These are phyloP conservation scores for Yarrowia yakushimensis DNA, from an alignment of 805 yeast species.

Conservation along the genomic window DNA sequence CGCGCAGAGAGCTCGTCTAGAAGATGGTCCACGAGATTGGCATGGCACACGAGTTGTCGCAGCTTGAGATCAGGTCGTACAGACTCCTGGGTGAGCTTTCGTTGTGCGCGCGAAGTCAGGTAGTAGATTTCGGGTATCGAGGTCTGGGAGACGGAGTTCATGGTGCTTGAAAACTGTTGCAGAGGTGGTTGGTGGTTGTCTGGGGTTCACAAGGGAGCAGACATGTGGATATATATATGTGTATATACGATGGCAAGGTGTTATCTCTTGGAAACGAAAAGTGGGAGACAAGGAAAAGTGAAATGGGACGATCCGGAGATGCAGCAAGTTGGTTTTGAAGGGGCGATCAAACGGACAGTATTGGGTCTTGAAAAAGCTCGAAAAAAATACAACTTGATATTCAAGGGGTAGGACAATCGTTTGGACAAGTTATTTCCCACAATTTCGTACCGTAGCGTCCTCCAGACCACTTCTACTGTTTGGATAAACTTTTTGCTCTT, in stretches of 20 bases:
- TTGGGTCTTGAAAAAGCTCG: too few relatives aligned
- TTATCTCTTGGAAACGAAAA: not conserved
- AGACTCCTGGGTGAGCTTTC: constrained; percentile 61
- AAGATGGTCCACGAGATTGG: constrained; percentile 62
- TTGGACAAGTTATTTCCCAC: too few relatives aligned
- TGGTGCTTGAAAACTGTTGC: not conserved
- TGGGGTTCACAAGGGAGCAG: too few relatives aligned
- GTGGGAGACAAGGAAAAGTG: not conserved
- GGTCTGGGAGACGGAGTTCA: not conserved
- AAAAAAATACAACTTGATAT: too few relatives aligned
- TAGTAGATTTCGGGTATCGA: constrained; percentile 48
- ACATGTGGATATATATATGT: too few relatives aligned
- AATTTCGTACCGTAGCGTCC: too few relatives aligned
- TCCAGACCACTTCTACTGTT: too few relatives aligned
- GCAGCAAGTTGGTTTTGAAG: not conserved
- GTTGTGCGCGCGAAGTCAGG: constrained; percentile 63
- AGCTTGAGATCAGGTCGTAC: constrained; percentile 53
- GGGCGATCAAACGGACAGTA: too few relatives aligned
- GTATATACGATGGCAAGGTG: not conserved
- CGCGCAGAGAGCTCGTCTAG: constrained; percentile 43
- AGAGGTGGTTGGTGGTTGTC: not conserved
- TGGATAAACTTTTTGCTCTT: too few relatives aligned
- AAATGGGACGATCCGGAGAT: constrained; percentile 19
- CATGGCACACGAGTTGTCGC: constrained; percentile 61
- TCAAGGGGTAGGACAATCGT: too few relatives aligned